These are phyloP conservation scores for Pulveroboletus frians DNA, from an alignment of 768 basidiomycete genomes.

Conservation along the genomic window DNA sequence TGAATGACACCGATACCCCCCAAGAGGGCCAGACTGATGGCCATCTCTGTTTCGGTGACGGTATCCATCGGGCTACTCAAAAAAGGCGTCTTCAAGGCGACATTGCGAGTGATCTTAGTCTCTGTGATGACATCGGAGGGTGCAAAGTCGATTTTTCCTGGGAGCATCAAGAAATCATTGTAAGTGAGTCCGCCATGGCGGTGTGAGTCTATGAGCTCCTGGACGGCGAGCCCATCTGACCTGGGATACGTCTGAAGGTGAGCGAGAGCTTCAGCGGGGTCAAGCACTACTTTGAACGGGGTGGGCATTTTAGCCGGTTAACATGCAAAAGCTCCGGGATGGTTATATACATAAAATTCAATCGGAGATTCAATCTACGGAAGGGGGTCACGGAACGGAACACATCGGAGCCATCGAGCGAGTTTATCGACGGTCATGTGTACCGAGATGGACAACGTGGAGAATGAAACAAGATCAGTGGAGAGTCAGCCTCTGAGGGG, in stretches of 20 bases:
- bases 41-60: slow-evolving; percentile 94
- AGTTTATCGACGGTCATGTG: no score
- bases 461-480: no score
- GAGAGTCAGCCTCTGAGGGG: no score
- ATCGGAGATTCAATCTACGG: slow-evolving; percentile 9
- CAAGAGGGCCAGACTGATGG: slow-evolving; percentile 87
- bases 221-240: slow-evolving; percentile 77
- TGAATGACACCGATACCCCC: slow-evolving; percentile 99
- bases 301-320: slow-evolving; percentile 33
- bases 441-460: no score
- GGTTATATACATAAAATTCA: slow-evolving; percentile 5
- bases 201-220: slow-evolving; percentile 83
- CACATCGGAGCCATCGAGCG: no score
- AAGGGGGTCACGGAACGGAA: no score
- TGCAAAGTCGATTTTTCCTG: slow-evolving; percentile 93
- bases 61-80: slow-evolving; percentile 99
- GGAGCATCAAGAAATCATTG: slow-evolving; percentile 93
- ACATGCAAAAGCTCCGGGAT: background rate
- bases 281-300: slow-evolving; percentile 42
- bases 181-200: slow-evolving; percentile 92
- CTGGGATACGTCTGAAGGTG: slow-evolving; percentile 66
- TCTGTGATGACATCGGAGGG: slow-evolving; percentile 77
- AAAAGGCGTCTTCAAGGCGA: slow-evolving; percentile 90
- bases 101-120: slow-evolving; percentile 84
- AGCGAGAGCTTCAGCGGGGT: slow-evolving; percentile 67